Base-by-base conservation (phyloP, 1,284 basidiomycete species). In the Pseudozyma pruni region DNA sequence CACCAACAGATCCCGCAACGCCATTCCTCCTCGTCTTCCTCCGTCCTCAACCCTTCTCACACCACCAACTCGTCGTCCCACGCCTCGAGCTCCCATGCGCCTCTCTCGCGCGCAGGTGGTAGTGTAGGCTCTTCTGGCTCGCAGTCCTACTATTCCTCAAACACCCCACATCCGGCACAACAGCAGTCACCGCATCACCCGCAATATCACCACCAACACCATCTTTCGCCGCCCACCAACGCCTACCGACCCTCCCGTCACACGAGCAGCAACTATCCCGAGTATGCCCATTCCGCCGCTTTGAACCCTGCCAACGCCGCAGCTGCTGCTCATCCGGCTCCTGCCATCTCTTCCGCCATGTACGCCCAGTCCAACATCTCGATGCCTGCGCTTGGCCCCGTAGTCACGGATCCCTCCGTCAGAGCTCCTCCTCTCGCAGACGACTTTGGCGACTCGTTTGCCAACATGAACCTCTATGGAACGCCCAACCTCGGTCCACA, bases 361-460 rank as follows among this genome's bases (percentile, higher is more conserved):
- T 76, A 73, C 47, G 66, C 59, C 22, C 75, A 78, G 56, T 68
- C 72, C 44, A 78, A 78, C 68, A 69, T 72, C 45, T 78, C 75
- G 11, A 75, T 75, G 60, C 74, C 75, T n/a, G 61, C 68, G 2
- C 55, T 78, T 8, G 66, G 73, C 10, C 57, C 58, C 2, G 10
- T 23, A 16, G 44, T 34, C 11, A 17, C 54, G 14, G 58, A 60
- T 35, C 33, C 64, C 17, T 43, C 37, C 3, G 51, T 43, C 2
- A 43, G 54, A 20, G 74, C 63, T 1, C 74, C 75, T 16, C 75
- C 75, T 8, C 53, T 76, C 20, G 75, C 75, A 11, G 75, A 78
- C 35, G 75, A 78, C 20, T 35, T 76, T n/a, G 75, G 72, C 31
- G 54, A 62, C 22, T 42, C 44, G 16, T 78, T 78, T 35, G 72